Conservation (phyloP, 345 rosid species). For the Xanthoceras sorbifolium region DNA sequence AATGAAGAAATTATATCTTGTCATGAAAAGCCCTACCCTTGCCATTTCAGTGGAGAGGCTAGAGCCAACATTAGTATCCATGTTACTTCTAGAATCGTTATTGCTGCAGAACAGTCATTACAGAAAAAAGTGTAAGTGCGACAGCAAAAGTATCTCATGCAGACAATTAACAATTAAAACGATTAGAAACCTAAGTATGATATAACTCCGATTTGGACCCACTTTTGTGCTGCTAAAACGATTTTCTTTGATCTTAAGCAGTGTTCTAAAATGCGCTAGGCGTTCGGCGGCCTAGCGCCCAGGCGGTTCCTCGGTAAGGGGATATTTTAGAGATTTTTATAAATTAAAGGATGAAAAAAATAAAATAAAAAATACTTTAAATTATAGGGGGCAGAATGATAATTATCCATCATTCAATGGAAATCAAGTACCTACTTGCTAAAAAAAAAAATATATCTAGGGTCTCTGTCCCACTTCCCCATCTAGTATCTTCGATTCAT, state of each 20-base stretch:
- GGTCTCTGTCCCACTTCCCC: too few species aligned
- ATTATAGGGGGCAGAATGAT: too few species aligned
- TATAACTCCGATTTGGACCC: neutral
- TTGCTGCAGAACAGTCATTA: constrained; percentile 32
- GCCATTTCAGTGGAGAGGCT: constrained; percentile 23
- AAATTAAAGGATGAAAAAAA: too few species aligned
- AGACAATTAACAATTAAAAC: neutral
- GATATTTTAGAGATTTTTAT: too few species aligned
- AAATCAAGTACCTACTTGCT: too few species aligned
- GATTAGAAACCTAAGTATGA: neutral
- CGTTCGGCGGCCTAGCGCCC: too few species aligned
- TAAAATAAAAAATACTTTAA: too few species aligned
- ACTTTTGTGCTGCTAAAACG: neutral
- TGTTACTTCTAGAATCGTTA: constrained; percentile 16
- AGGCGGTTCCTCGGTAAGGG: too few species aligned
- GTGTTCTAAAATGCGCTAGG: too few species aligned
- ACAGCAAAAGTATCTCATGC: neutral
- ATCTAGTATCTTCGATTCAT: too few species aligned
- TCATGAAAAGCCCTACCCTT: constrained; percentile 35
- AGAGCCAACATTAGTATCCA: constrained; percentile 19
- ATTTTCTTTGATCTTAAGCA: neutral
- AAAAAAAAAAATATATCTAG: too few species aligned
- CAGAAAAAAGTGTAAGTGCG: constrained; percentile 2
- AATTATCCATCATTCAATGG: too few species aligned
- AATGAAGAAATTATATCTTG: constrained; percentile 7